Evolutionary conservation across 2,329 filamentous ascomycete species (phyloP), one percentile per base, ranked within the genome.

Genomic region (Fusarium haematococcum): DNA sequence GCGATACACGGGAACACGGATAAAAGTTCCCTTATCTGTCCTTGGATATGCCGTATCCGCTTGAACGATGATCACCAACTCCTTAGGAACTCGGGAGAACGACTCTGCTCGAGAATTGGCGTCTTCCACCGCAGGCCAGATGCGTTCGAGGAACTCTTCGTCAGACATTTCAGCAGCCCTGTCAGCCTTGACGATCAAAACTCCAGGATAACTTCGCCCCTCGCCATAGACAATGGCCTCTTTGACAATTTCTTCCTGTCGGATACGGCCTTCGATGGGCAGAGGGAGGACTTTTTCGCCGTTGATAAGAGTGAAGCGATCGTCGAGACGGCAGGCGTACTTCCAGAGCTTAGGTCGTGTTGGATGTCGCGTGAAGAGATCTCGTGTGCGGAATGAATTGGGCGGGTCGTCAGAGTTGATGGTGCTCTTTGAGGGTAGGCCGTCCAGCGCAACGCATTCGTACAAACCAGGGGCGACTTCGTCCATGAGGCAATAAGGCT

Each of bases 211-310:
- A 1, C 86, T 83, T 57, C 84, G 85, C 10, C 86, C 88, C 2
- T 86, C 84, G 0, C 90, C 90, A 69, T 91, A 91, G 1, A 91
- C 85, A 4, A 91, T 83, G 0, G 87, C 87, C 68, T 92, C 91
- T 18, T 85, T 82, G 0, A 92, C 88, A 0, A 86, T 80, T 5
- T 83, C 81, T 58, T 88, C 83, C 62, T 89, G 85, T 10, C 89
- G 83, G 8, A 92, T 86, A 0, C 84, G 83, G 5, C 87, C 86
- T 77, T 93, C 91, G 6, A 85, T 84, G 0, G 81, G 81, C 2
- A 87, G 73, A 0, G 86, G 86, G 0, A 86, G 78, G 0, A 87
- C 84, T 65, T 88, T 88, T 71, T 88, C 86, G 4, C 86, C 86
- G 39, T 88, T 88, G 39, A 84, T 77, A 2, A 88, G 77, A 0